These are phyloP conservation scores for Tulasnella sp. DNA, from an alignment of 768 basidiomycete genomes.

Conservation along the genomic window DNA sequence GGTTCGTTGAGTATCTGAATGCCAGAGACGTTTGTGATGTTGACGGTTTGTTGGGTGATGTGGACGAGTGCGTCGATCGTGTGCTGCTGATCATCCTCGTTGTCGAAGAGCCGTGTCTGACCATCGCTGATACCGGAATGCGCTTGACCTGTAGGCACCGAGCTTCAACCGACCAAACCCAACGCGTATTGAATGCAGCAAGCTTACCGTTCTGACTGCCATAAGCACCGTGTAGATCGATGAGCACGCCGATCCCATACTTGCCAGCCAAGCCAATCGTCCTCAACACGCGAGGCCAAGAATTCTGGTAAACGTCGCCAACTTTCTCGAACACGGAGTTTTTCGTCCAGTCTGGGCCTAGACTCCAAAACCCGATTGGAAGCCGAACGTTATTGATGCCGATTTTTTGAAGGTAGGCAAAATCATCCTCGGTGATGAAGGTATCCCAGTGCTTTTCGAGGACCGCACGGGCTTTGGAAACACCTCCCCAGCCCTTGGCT, in stretches of 20 bases:
- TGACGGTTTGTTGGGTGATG: constrained; percentile 24
- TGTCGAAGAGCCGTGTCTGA: constrained; percentile 16
- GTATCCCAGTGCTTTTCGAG: constrained; percentile 65
- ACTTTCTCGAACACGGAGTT: constrained; percentile 29
- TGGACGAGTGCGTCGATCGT: constrained; percentile 16
- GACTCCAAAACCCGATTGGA: constrained; percentile 78
- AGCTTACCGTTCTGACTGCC: constrained; percentile 22
- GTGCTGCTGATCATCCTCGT: constrained; percentile 6
- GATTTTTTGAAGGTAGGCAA: constrained; percentile 44
- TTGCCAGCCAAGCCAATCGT: constrained; percentile 31
- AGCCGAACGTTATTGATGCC: constrained; percentile 61
- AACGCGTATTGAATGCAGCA: constrained; percentile 17
- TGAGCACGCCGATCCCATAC: constrained; percentile 27
- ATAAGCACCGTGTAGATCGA: constrained; percentile 29
- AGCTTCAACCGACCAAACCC: constrained; percentile 2
- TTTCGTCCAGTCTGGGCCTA: constrained; percentile 44
- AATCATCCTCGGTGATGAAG: constrained; percentile 59
- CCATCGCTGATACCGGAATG: constrained; percentile 23
- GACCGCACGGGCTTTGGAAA: constrained; percentile 29
- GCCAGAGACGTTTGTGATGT: constrained; percentile 42
- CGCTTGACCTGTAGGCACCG: constrained; percentile 17
- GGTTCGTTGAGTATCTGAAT: constrained; percentile 51
- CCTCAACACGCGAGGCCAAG: constrained; percentile 34
- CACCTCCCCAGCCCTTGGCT: constrained; percentile 46
- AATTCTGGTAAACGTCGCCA: constrained; percentile 33